Evolutionary conservation across 2,329 filamentous ascomycete species (phyloP).

Genomic region (Ophiocordyceps camponoti-saundersi): DNA sequence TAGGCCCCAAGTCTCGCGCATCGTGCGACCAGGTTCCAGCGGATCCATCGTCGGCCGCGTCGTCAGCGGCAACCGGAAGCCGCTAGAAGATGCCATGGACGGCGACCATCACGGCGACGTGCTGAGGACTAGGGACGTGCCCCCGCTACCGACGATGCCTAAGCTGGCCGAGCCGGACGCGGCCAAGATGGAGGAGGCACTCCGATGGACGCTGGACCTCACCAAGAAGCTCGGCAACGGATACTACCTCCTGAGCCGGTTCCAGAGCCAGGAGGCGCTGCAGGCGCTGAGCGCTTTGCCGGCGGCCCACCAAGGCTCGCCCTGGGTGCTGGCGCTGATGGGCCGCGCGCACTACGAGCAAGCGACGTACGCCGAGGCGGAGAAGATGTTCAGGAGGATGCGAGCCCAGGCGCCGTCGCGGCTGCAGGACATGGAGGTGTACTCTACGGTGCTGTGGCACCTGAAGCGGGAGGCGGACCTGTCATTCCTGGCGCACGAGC

Average conservation of each 20-base stretch:
- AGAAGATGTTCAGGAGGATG: conserved; percentile 69
- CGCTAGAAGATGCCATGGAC: conserved; percentile 48
- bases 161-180: conserved; percentile 33
- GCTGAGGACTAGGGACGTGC: conserved; percentile 25
- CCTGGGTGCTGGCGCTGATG: conserved; percentile 84
- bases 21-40: conserved; percentile 48
- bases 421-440: conserved; percentile 92
- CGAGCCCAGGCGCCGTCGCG: conserved; percentile 66
- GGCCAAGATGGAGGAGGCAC: conserved; percentile 53
- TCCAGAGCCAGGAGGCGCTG: conserved; percentile 62
- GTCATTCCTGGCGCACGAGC: conserved; percentile 78
- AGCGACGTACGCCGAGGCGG: conserved; percentile 69
- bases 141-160: conserved; percentile 17
- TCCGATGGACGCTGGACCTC: conserved; percentile 63
- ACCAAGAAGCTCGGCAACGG: conserved; percentile 69
- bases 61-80: conserved; percentile 80
- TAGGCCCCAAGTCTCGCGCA: conserved; percentile 51
- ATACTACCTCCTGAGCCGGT: conserved; percentile 63
- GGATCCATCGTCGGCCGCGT: conserved; percentile 64
- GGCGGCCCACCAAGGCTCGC: conserved; percentile 64
- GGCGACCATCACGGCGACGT: conserved; percentile 51
- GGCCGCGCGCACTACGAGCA: conserved; percentile 87
- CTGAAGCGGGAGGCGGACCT: conserved; percentile 82
- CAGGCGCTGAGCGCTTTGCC: conserved; percentile 57
- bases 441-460: conserved; percentile 98